A percentile compares a stretch with the other conserved stretches of the same genome.
Conservation (phyloP, 305 asterid genomes). For the Fraxinus paxiana region DNA sequence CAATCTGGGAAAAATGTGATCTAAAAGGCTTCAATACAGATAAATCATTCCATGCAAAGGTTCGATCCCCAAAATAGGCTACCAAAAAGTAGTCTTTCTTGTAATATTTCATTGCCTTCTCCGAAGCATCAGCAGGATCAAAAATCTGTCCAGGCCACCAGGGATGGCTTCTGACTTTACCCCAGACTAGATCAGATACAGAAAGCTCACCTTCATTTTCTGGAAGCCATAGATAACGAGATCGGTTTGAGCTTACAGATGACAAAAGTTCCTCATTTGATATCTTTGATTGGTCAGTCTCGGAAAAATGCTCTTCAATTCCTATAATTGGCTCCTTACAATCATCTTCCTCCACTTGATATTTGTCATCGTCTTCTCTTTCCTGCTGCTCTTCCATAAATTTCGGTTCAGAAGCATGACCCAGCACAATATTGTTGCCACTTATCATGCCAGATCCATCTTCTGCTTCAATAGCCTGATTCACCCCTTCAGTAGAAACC, state of each 20-base stretch:
- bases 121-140: conserved; percentile 79
- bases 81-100: conserved; percentile 82
- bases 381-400: conserved; percentile 33
- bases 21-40: conserved; percentile 74
- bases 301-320: conserved; percentile 35
- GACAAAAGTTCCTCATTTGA: conserved; percentile 29
- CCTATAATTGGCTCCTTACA: conserved; percentile 26
- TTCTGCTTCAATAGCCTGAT: conserved; percentile 32
- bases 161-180: conserved; percentile 93
- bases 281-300: conserved; percentile 30
- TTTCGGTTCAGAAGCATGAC: conserved; percentile 32
- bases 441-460: conserved; percentile 23
- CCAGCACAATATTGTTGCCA: conserved; percentile 30
- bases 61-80: conserved; percentile 89
- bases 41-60: conserved; percentile 98
- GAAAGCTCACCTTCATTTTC: conserved; percentile 50
- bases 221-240: conserved; percentile 53
- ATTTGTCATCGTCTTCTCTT: conserved; percentile 30
- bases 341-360: conserved; percentile 29
- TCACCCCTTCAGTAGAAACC: conserved; percentile 17
- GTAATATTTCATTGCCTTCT: conserved; percentile 62
- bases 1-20: conserved; percentile 62
- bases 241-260: conserved; percentile 42
- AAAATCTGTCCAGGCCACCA: conserved; percentile 99
- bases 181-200: conserved; percentile 86